Evolutionary conservation across 2,329 filamentous ascomycete species (phyloP), one percentile per base, ranked within the genome.

Genomic region (Colletotrichum sp.): DNA sequence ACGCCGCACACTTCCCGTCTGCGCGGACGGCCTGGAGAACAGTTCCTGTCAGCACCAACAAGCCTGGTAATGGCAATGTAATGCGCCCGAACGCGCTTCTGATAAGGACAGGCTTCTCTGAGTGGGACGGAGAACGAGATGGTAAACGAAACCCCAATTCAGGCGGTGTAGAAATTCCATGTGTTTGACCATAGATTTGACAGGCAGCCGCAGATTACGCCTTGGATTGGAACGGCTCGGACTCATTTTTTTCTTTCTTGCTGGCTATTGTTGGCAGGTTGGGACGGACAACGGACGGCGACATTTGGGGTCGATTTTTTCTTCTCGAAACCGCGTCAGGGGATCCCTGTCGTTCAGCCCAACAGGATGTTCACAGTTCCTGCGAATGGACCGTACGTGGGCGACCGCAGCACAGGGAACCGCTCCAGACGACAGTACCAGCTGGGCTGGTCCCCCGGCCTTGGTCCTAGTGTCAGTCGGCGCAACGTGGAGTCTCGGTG

Each of bases 261-360:
- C 32, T 59, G 32, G 67, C 26, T 75, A 49, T 59, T 60, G 72
- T 57, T 59, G 55, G 13, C 26, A 26, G 26, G 36, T 63, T 64
- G 32, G 34, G 57, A 39, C 59, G 60, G 49, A 30, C 36, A 67
- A 49, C 18, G 39, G 18, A 49, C 39, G 39, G 64, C 68, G 36
- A 76, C 60, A 62, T 60, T 72, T 77, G 76, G 73, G 68, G 59
- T 72, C 36, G 73, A 75, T 57, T 75, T 76, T 65, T 74, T 12
- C 12, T 9, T 49, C 39, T 70, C 44, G 57, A 73, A 65, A 68
- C 28, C 32, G 65, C 65, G 26, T 44, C 75, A 71, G 44, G 74
- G 71, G 64, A 78, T 68, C 78, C 78, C 72, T 77, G 78, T 77
- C 69, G 21, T 77, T 77, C 76, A 79, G 78, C 78, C 74, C 66